Percentiles rank a stretch among this genome's conserved stretches.
phyloP scores from a whole-genome alignment of 441 rosid species.

The Gossypium davidsonii region DNA sequence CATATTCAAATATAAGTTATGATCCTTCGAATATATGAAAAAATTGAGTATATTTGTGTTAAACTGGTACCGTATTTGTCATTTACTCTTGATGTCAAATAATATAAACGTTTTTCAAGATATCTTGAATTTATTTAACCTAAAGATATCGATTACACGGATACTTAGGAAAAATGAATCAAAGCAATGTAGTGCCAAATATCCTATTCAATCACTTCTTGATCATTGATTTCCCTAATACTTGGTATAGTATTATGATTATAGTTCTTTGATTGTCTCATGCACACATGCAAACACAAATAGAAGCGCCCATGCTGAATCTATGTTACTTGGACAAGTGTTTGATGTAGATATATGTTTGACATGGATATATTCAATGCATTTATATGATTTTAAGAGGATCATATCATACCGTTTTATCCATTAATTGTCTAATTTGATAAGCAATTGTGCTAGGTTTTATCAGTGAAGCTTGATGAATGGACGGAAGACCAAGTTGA shows the following conservation, averaged over 20 bases:
- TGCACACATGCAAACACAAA: not conserved
- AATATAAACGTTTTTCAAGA: not conserved
- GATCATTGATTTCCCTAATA: not conserved
- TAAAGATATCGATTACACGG: too few relatives aligned
- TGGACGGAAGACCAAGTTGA: constrained; percentile 94
- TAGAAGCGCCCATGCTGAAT: not conserved
- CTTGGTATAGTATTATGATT: not conserved
- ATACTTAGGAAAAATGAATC: too few relatives aligned
- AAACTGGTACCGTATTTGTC: not conserved
- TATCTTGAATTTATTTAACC: too few relatives aligned
- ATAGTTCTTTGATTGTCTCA: not conserved
- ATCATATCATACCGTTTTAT: not conserved
- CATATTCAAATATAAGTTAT: not conserved
- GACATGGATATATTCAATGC: too few relatives aligned
- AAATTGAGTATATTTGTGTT: not conserved
- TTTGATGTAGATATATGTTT: too few relatives aligned
- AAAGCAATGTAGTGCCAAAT: too few relatives aligned
- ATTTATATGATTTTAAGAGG: too few relatives aligned
- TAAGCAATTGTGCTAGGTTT: constrained; percentile 44
- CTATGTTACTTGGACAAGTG: not conserved
- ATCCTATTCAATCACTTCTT: not conserved
- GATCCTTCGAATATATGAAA: not conserved
- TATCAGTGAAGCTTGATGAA: constrained; percentile 83
- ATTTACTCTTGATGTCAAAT: not conserved
- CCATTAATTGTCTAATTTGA: constrained; percentile 12